Evolutionary conservation across 441 rosid genomes (phyloP).

Genomic region (Dalechampia spathulata): DNA sequence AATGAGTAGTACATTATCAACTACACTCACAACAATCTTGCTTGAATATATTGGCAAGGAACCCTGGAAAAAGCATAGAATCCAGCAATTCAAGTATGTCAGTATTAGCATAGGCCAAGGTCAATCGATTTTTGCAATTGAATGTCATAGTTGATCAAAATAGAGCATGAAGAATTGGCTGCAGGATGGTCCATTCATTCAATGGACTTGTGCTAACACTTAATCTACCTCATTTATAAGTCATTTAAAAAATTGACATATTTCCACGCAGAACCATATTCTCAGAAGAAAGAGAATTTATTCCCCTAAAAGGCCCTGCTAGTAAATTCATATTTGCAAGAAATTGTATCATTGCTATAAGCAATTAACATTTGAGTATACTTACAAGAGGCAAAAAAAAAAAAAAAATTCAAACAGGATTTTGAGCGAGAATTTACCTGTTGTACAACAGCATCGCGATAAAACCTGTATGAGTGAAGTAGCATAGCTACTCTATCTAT

Average conservation of each 20-base stretch:
- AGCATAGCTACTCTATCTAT: conserved; percentile 96
- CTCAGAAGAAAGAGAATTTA: no score
- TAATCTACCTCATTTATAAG: no score
- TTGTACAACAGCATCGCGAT: conserved; percentile 92
- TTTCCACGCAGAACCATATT: no score
- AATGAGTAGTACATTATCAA: conserved; percentile 86
- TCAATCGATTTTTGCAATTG: not conserved
- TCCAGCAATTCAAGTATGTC: conserved; percentile 6
- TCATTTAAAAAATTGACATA: no score
- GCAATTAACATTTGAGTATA: not conserved
- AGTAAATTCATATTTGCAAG: no score
- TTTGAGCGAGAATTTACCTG: conserved; percentile 40
- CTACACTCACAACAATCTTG: conserved; percentile 80
- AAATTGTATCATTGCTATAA: not conserved
- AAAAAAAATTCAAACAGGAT: not conserved
- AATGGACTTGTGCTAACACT: no score
- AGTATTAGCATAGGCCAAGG: not conserved
- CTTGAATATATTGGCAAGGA: conserved; percentile 91
- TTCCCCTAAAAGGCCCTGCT: no score
- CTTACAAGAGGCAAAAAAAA: not conserved
- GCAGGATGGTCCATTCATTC: not conserved
- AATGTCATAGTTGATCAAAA: no score
- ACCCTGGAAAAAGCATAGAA: conserved; percentile 47
- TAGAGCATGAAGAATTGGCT: not conserved
- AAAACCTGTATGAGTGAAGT: conserved; percentile 83